phyloP scores from a whole-genome alignment of 2,329 filamentous ascomycete species.

The Calonectria leucothoes region DNA sequence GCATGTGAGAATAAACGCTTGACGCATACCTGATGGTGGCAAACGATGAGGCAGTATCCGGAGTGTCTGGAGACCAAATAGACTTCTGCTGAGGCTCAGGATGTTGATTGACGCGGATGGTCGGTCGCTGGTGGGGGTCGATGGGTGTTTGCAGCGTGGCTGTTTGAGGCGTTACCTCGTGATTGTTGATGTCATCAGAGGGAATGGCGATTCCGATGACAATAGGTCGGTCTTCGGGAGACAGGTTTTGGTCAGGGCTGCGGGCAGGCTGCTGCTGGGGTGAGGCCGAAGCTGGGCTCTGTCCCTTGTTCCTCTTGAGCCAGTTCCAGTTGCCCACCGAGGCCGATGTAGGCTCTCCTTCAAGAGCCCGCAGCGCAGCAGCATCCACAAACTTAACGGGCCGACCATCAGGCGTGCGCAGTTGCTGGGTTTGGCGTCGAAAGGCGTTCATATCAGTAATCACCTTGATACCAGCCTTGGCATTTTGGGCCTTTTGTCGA shows the following conservation, averaged over 20 bases:
- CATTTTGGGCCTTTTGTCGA: slow-evolving; percentile 70
- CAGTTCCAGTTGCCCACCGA: slow-evolving; percentile 70
- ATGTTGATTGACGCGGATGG: slow-evolving; percentile 16
- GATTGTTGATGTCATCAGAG: slow-evolving; percentile 49
- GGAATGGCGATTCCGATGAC: slow-evolving; percentile 78
- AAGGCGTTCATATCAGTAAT: slow-evolving; percentile 75
- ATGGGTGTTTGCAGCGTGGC: slow-evolving; percentile 53
- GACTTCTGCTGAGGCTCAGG: slow-evolving; percentile 54
- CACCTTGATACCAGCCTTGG: slow-evolving; percentile 72
- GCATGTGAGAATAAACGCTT: slow-evolving; percentile 71
- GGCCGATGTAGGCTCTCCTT: slow-evolving; percentile 64
- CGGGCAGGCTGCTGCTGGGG: slow-evolving; percentile 40
- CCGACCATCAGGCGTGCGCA: slow-evolving; percentile 44
- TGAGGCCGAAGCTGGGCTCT: slow-evolving; percentile 41
- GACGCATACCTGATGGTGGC: slow-evolving; percentile 60
- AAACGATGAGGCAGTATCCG: slow-evolving; percentile 59
- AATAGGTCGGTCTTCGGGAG: slow-evolving; percentile 77
- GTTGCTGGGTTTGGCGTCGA: slow-evolving; percentile 53
- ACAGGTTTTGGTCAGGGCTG: slow-evolving; percentile 61
- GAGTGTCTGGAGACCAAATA: slow-evolving; percentile 72
- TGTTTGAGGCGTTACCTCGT: slow-evolving; percentile 61
- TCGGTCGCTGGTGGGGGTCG: slow-evolving; percentile 25
- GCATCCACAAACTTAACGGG: slow-evolving; percentile 66
- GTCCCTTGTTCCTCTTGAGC: slow-evolving; percentile 57
- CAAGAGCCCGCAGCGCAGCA: slow-evolving; percentile 69